A percentile compares a stretch with the other conserved stretches of the same genome.
phyloP scores from a whole-genome alignment of 371 early-diverging fungal species.

The Gilbertella persicaria region DNA sequence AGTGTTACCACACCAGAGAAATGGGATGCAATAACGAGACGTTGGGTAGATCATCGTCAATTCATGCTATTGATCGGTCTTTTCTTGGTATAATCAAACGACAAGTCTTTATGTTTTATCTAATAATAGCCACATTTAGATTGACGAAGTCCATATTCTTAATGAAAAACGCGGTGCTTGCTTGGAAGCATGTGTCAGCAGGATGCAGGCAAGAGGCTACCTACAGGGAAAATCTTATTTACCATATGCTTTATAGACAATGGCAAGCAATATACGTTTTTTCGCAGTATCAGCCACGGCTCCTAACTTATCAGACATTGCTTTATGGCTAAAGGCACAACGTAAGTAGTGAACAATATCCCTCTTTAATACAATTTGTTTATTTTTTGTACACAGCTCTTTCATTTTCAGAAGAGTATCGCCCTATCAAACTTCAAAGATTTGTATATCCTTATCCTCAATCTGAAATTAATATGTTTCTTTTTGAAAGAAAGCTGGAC shows the following conservation, averaged over 20 bases:
- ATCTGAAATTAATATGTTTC: conserved; percentile 49
- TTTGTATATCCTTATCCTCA: conserved; percentile 62
- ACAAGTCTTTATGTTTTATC: no score
- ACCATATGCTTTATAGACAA: conserved; percentile 25
- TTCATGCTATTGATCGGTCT: conserved; percentile 39
- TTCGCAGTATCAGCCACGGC: conserved; percentile 88
- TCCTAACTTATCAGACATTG: conserved; percentile 85
- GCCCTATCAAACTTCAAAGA: conserved; percentile 72
- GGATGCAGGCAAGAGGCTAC: conserved; percentile 39
- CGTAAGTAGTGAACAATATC: conserved; percentile 21
- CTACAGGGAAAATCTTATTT: background rate
- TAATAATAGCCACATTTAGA: no score
- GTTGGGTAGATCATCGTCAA: conserved; percentile 47
- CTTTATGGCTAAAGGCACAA: conserved; percentile 62
- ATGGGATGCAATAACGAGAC: conserved; percentile 77
- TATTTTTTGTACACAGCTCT: conserved; percentile 20
- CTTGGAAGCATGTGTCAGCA: conserved; percentile 56
- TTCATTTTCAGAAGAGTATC: conserved; percentile 74
- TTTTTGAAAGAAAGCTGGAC: conserved; percentile 68
- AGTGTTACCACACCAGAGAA: conserved; percentile 80
- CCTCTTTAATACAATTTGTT: background rate
- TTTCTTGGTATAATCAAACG: conserved; percentile 40
- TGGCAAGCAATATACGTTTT: conserved; percentile 27
- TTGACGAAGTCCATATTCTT: conserved; percentile 60
- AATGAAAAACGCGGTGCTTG: conserved; percentile 53